Evolutionary conservation across 2,329 filamentous ascomycete genomes (phyloP).

Genomic region (Fusarium sp.): DNA sequence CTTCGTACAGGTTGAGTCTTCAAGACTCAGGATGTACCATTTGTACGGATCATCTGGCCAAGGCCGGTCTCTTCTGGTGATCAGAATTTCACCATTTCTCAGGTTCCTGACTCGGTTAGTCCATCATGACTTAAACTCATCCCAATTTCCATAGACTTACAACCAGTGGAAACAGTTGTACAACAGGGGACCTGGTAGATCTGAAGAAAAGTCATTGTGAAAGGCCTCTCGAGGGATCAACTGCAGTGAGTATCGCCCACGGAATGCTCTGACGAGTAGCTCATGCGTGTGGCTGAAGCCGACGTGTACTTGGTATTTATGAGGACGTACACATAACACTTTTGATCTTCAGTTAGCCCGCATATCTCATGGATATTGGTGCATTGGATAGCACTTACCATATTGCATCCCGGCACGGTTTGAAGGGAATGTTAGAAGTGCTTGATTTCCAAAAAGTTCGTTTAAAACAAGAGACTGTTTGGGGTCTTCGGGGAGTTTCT

Average conservation of each 20-base stretch:
- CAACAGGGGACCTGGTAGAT: conserved; percentile 67
- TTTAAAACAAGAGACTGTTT: conserved; percentile 58
- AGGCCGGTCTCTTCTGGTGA: conserved; percentile 34
- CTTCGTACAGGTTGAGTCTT: conserved; percentile 28
- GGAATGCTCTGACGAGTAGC: conserved; percentile 49
- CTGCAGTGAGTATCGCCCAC: conserved; percentile 37
- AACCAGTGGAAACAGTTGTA: conserved; percentile 72
- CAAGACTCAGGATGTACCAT: conserved; percentile 35
- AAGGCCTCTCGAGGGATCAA: conserved; percentile 43
- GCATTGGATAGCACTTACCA: conserved; percentile 25
- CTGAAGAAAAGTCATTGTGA: conserved; percentile 45
- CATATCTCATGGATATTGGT: not conserved
- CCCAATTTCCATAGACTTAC: conserved; percentile 49
- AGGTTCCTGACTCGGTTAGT: conserved; percentile 32
- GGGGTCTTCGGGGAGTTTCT: conserved; percentile 67
- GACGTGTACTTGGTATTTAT: conserved; percentile 67
- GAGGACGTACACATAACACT: conserved; percentile 29
- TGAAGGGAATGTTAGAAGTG: conserved; percentile 68
- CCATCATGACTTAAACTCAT: too few relatives aligned
- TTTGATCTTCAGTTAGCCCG: not conserved
- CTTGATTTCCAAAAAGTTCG: conserved; percentile 69
- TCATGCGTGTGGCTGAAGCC: conserved; percentile 48
- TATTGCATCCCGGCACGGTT: conserved; percentile 68
- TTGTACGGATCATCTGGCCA: conserved; percentile 34
- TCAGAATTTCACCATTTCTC: conserved; percentile 37